phyloP scores from a whole-genome alignment of 2,329 filamentous ascomycete species.

The Trichoderma brevicompactum region DNA sequence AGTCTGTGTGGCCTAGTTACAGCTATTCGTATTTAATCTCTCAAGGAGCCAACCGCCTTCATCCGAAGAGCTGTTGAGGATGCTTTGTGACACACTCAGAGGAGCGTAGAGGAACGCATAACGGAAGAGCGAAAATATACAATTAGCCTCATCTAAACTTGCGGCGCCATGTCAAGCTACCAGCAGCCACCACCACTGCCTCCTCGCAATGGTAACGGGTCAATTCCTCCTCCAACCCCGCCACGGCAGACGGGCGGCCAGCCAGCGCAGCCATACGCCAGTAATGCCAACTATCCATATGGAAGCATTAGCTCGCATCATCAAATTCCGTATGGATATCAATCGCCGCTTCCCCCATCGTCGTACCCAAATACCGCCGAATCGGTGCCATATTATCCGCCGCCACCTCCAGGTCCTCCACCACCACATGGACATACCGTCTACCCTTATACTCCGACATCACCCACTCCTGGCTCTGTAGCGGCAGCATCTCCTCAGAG shows the following conservation, averaged over 20 bases:
- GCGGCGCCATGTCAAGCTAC: slow-evolving; percentile 14
- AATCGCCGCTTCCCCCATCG: neutral
- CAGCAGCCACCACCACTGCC: slow-evolving; percentile 23
- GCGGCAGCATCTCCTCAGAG: neutral
- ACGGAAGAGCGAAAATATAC: neutral
- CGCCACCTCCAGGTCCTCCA: slow-evolving; percentile 11
- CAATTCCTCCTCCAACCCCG: neutral
- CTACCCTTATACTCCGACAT: neutral
- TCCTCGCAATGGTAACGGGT: slow-evolving; percentile 11
- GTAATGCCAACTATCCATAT: neutral
- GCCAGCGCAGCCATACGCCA: neutral
- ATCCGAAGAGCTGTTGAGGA: neutral
- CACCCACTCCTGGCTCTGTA: neutral
- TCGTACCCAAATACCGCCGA: neutral
- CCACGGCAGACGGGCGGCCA: slow-evolving; percentile 1
- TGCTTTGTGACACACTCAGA: neutral
- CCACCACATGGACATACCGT: neutral
- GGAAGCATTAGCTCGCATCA: neutral
- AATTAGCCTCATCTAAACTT: neutral
- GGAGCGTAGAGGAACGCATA: neutral
- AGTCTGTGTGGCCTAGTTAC: neutral
- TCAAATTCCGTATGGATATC: neutral
- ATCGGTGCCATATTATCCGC: slow-evolving; percentile 13
- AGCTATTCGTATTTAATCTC: slow-evolving; percentile 7
- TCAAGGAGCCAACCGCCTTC: neutral